These are phyloP conservation scores for Jatropha multifida DNA, from an alignment of 441 rosid species.

Conservation along the genomic window DNA sequence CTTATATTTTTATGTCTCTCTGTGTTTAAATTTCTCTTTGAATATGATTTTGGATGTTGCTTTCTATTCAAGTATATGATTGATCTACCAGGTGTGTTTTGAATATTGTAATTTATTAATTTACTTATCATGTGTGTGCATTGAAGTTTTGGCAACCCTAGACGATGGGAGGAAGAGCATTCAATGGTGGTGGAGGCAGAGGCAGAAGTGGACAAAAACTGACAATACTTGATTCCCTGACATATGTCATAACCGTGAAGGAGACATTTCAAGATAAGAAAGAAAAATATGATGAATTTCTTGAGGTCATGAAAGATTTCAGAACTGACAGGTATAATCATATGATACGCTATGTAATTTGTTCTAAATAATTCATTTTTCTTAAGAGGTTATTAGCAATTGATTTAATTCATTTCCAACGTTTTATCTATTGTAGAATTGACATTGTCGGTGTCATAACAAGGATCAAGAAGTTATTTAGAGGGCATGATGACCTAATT, in stretches of 20 bases:
- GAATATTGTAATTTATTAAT: constrained; percentile 13
- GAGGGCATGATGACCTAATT: constrained; percentile 85
- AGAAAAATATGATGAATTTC: constrained; percentile 92
- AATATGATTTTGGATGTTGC: neutral
- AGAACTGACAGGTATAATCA: constrained; percentile 83
- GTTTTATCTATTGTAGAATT: constrained; percentile 49
- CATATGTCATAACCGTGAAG: constrained; percentile 91
- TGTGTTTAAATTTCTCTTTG: neutral
- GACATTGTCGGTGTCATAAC: constrained; percentile 90
- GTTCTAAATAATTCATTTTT: constrained; percentile 3
- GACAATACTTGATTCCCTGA: constrained; percentile 90
- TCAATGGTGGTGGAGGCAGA: constrained; percentile 34
- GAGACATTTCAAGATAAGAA: constrained; percentile 87
- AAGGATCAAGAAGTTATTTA: constrained; percentile 91
- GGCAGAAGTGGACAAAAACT: constrained; percentile 67
- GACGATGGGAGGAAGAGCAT: constrained; percentile 33
- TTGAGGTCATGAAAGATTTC: constrained; percentile 97
- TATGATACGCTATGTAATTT: constrained; percentile 4
- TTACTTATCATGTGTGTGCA: constrained; percentile 13
- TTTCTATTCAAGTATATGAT: constrained; percentile 23
- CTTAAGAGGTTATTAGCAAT: constrained; percentile 2
- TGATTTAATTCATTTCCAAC: constrained; percentile 10
- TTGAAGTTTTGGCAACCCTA: constrained; percentile 71
- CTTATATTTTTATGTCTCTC: too few relatives aligned
- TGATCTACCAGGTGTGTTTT: constrained; percentile 18